Conservation (phyloP, 2,329 filamentous ascomycete species). For the Fusarium torreyae region DNA sequence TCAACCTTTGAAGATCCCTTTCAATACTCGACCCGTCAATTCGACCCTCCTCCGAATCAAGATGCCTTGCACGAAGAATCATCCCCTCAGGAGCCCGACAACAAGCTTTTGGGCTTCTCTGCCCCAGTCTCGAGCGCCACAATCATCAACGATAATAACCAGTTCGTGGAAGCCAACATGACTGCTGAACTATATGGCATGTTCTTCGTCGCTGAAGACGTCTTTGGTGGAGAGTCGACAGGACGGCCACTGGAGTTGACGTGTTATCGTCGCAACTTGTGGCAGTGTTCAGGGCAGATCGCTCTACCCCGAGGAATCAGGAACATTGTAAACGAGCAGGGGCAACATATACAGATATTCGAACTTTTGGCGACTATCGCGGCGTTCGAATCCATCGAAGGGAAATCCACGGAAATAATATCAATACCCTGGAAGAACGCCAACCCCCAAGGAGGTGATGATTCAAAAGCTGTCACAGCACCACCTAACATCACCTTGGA, state of each 20-base stretch:
- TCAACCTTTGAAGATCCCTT: constrained; percentile 78
- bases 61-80: constrained; percentile 63
- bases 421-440: constrained; percentile 95
- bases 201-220: constrained; percentile 89
- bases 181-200: constrained; percentile 86
- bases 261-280: constrained; percentile 94
- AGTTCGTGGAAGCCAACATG: constrained; percentile 76
- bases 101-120: constrained; percentile 83
- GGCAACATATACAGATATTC: constrained; percentile 81
- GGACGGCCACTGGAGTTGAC: constrained; percentile 84
- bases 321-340: constrained; percentile 80
- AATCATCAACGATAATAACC: constrained; percentile 76
- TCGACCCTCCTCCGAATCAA: constrained; percentile 61
- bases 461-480: constrained; percentile 63
- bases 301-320: constrained; percentile 81
- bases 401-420: constrained; percentile 93
- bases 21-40: constrained; percentile 67
- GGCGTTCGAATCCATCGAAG: constrained; percentile 92
- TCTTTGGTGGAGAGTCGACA: constrained; percentile 73
- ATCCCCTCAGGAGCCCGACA: constrained; percentile 72
- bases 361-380: constrained; percentile 87
- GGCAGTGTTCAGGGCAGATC: constrained; percentile 92
- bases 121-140: constrained; percentile 72
- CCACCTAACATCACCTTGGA: constrained; percentile 71
- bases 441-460: constrained; percentile 68